Percentiles rank a stretch among this genome's conserved stretches.
Conservation (phyloP, 2,329 filamentous ascomycete species). For the Talaromyces sp. region DNA sequence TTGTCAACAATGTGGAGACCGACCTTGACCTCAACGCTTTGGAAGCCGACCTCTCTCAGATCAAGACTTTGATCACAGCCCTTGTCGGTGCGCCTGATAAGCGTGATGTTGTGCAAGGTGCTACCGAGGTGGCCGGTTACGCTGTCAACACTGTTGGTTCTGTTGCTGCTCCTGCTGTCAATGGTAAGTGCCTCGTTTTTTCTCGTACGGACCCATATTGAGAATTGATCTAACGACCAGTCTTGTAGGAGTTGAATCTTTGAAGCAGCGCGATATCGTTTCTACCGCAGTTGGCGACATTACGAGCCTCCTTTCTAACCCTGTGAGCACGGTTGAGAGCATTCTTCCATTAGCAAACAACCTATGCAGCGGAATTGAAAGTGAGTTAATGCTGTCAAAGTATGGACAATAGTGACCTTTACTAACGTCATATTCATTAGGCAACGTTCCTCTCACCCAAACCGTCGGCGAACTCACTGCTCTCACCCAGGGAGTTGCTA, state of each 20-base stretch:
- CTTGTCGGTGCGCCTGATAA: slow-evolving; percentile 7
- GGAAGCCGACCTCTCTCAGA: slow-evolving; percentile 13
- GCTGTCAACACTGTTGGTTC: slow-evolving; percentile 8
- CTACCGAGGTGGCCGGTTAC: slow-evolving; percentile 7
- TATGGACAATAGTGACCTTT: no score
- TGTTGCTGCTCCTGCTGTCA: background rate
- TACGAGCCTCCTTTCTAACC: slow-evolving; percentile 9
- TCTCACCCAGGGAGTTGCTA: slow-evolving; percentile 15
- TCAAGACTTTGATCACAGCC: slow-evolving; percentile 19
- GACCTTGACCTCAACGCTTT: slow-evolving; percentile 12
- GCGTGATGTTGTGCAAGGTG: slow-evolving; percentile 10
- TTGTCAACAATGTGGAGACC: background rate
- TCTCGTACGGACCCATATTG: background rate
- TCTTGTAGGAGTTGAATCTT: background rate
- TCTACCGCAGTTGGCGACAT: background rate
- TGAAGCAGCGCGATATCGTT: slow-evolving; percentile 11
- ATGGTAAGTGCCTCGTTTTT: background rate
- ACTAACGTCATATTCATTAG: background rate
- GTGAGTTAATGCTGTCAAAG: background rate
- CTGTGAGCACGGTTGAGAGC: slow-evolving; percentile 6
- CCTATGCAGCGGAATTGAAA: slow-evolving; percentile 14
- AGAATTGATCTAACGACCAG: background rate
- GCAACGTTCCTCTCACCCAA: slow-evolving; percentile 11
- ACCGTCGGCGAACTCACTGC: slow-evolving; percentile 13
- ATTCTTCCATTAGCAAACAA: slow-evolving; percentile 12